Evolutionary conservation across 768 basidiomycete genomes (phyloP), one percentile per base, ranked within the genome.

Genomic region (Leccinum boreale): DNA sequence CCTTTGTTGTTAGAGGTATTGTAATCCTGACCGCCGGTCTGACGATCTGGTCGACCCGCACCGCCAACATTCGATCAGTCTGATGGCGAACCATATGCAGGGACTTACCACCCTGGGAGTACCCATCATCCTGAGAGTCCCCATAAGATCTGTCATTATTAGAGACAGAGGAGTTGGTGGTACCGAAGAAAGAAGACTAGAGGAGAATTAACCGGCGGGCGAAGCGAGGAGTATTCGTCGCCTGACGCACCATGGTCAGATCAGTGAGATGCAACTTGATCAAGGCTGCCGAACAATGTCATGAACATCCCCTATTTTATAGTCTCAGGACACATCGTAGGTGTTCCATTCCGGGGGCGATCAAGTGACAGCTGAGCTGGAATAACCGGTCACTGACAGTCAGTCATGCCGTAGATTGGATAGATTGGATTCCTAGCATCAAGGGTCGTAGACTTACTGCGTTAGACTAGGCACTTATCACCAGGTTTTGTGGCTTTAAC

Each of bases 101-200:
- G 26, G 48, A 58, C 60, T 57, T 49, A 62, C 61, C 17, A n/a
- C 5, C 36, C 36, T 39, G 15, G 36, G 15, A 17, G 14, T 39
- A 39, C 17, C 36, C 36, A n/a, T 45, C 19, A n/a, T 44, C 42
- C 10, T n/a, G 10, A 1, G 12, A 14, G 3, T 12, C 10, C 14
- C 44, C 44, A 17, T 53, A 52, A 12, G 59, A 55, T 26, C 12
- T 12, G 14, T 35, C 36, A 8, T 45, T 47, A 62, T 45, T 47
- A 63, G 76, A 84, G 85, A 1, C 36, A n/a, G 17, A 39, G 36
- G 12, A n/a, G 17, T 39, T 29, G 29, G 29, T 5, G 63, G 92
- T 70, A 58, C 82, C 83, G 36, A 89, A 79, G 65, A 92, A 80
- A 57, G 90, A 88, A 12, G 11, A 33, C 89, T 87, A 33, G 53